These are phyloP conservation scores for Phytophthora cryptogea DNA, from an alignment of 352 stramenopile species.

Conservation along the genomic window DNA sequence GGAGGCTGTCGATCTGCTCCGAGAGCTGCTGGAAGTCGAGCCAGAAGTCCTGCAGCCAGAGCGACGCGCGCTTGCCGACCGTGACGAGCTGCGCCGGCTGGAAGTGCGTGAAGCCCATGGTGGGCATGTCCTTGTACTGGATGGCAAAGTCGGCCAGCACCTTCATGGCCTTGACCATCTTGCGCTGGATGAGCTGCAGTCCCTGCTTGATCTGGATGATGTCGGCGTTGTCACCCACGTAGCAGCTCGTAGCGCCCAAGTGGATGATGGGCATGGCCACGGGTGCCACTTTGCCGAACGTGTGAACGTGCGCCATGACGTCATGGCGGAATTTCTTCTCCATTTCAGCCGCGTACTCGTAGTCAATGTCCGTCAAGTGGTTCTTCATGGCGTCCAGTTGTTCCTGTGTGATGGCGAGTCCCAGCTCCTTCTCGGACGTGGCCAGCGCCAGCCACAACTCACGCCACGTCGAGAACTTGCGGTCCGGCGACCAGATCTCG, in stretches of 20 bases:
- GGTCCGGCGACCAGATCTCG: constrained; percentile 97
- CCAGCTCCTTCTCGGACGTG: constrained; percentile 97
- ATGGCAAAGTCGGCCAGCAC: constrained; percentile 95
- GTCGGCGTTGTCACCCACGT: constrained; percentile 99
- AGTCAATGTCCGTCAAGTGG: constrained; percentile 98
- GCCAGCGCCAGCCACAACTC: constrained; percentile 98
- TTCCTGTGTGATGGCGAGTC: constrained; percentile 96
- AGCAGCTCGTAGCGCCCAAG: constrained; percentile 98
- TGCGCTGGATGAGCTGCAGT: constrained; percentile 95
- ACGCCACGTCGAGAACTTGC: constrained; percentile 99
- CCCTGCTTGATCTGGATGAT: constrained; percentile 98
- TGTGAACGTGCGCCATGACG: constrained; percentile 99
- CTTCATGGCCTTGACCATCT: constrained; percentile 97
- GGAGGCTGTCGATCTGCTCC: constrained; percentile 95
- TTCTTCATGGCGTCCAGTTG: constrained; percentile 97
- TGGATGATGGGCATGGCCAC: constrained; percentile 99
- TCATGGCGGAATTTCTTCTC: constrained; percentile 99
- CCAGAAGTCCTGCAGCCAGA: constrained; percentile 98
- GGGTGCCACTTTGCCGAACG: constrained; percentile 96
- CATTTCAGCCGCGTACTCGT: constrained; percentile 96
- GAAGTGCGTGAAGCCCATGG: constrained; percentile 99
- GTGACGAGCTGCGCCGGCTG: constrained; percentile 99
- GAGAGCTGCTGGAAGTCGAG: constrained; percentile 96
- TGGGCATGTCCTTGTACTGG: constrained; percentile 96
- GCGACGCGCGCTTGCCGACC: constrained; percentile 96